Evolutionary conservation across 2,329 filamentous ascomycete species (phyloP).

Genomic region (Fusarium heterosporum): DNA sequence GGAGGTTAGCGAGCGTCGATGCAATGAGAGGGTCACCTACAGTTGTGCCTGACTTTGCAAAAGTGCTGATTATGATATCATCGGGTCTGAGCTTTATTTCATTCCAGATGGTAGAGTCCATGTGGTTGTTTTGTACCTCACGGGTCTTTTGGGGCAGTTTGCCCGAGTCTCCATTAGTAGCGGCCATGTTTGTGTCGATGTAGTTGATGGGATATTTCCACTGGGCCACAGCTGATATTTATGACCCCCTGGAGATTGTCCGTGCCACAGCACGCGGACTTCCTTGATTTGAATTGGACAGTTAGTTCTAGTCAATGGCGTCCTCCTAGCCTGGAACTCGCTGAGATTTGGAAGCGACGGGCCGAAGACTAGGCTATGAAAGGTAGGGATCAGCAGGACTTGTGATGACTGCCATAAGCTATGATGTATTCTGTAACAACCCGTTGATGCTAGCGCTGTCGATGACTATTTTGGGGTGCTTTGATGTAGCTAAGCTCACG

Average conservation of each 20-base stretch:
- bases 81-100: constrained; percentile 12
- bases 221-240: not conserved
- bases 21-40: not conserved
- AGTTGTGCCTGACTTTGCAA: constrained; percentile 21
- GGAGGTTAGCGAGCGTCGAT: fast-evolving
- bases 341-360: not conserved
- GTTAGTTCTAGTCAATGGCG: no score
- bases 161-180: not conserved
- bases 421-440: not conserved
- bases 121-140: constrained; percentile 21
- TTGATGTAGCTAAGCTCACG: not conserved
- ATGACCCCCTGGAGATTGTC: not conserved
- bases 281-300: no score
- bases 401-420: not conserved
- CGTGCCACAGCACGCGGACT: no score
- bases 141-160: constrained; percentile 18
- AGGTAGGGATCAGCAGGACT: not conserved
- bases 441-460: not conserved
- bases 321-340: not conserved
- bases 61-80: constrained; percentile 18
- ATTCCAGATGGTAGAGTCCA: constrained; percentile 24
- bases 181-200: not conserved
- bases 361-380: not conserved
- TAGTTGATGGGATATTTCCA: not conserved
- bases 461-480: not conserved